Evolutionary conservation across 176 grass and related monocot species (phyloP).

Genomic region (Carex kokanica): DNA sequence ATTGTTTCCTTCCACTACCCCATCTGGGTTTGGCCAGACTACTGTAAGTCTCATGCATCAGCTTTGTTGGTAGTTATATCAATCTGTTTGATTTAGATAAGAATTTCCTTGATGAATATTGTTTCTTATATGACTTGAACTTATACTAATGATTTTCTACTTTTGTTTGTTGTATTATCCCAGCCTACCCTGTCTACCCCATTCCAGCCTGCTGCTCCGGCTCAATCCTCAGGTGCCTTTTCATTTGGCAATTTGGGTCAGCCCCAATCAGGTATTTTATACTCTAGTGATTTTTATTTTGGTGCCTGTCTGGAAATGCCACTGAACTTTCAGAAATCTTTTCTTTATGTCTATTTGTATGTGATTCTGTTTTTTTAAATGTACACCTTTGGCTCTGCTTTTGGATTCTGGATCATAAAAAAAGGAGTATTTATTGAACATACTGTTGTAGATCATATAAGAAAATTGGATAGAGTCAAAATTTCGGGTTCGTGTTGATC

Average conservation of each 20-base stretch:
- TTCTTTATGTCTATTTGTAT: neutral
- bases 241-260: conserved; percentile 52
- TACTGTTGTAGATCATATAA: neutral
- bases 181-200: conserved; percentile 27
- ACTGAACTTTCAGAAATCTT: neutral
- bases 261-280: conserved; percentile 57
- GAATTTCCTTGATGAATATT: neutral
- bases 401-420: neutral
- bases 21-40: conserved; percentile 10
- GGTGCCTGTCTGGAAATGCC: neutral
- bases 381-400: neutral
- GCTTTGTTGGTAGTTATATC: neutral
- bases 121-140: neutral
- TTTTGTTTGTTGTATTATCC: neutral
- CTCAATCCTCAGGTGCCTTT: conserved; percentile 49
- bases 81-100: neutral
- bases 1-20: conserved; percentile 35
- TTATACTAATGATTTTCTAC: neutral
- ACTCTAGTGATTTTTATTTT: neutral
- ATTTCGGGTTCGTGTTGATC: neutral
- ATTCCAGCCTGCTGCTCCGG: conserved; percentile 41
- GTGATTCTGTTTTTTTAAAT: neutral
- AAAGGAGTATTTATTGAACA: neutral
- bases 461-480: neutral
- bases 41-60: conserved; percentile 15